Conservation (phyloP, 176 grass and related monocot species). For the Olyra latifolia region DNA sequence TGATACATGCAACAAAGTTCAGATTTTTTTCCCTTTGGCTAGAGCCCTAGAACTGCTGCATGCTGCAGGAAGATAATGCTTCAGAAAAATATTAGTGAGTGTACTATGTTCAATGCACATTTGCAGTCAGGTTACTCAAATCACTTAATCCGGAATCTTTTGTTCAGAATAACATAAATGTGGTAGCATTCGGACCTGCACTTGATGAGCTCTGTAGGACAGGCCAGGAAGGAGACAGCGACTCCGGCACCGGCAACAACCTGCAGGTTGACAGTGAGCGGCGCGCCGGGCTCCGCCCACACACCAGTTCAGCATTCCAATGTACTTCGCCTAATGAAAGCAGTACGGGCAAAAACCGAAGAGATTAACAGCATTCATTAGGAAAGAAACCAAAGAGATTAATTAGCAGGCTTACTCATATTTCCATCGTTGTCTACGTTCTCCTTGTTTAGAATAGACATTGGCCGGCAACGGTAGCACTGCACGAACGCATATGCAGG, state of each 20-base stretch:
- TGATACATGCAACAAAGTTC: not conserved
- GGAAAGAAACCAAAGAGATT: not conserved
- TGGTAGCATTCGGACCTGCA: no score
- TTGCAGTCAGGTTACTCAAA: no score
- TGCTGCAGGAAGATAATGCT: not conserved
- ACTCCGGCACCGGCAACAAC: conserved; percentile 66
- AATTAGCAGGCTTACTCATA: not conserved
- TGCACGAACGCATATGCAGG: conserved; percentile 36
- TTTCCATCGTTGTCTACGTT: not conserved
- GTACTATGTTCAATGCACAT: not conserved
- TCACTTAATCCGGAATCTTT: no score
- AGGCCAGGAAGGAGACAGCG: no score
- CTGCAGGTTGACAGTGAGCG: conserved; percentile 65
- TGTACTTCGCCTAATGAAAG: no score
- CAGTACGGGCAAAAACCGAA: no score
- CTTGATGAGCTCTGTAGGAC: no score
- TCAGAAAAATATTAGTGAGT: not conserved
- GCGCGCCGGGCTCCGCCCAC: conserved; percentile 49
- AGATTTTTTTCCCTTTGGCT: not conserved
- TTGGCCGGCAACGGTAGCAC: conserved; percentile 27
- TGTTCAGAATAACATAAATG: no score
- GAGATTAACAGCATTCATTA: no score
- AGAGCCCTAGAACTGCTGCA: not conserved
- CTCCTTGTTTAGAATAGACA: not conserved
- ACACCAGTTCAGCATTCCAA: no score